phyloP scores from a whole-genome alignment of 1,139 yeast species.

The Blastobotrys buckinghamii region DNA sequence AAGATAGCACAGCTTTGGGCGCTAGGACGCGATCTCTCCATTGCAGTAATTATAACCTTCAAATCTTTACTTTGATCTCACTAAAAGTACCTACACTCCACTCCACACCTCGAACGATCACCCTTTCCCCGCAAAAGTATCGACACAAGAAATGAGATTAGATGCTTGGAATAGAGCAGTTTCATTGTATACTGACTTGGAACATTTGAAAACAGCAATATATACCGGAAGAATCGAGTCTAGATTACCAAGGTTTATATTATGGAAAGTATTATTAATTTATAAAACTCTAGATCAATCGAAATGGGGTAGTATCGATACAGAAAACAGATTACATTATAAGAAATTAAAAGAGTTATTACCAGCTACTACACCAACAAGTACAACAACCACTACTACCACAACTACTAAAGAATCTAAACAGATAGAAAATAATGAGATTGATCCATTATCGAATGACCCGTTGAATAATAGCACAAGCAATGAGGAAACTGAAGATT shows the following conservation, averaged over 20 bases:
- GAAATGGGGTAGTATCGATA: conserved; percentile 19
- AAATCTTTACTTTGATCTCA: too few relatives aligned
- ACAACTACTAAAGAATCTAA: background rate
- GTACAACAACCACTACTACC: too few relatives aligned
- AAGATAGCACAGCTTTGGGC: too few relatives aligned
- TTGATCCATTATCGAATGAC: too few relatives aligned
- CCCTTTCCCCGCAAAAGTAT: too few relatives aligned
- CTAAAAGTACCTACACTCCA: too few relatives aligned
- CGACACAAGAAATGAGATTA: background rate
- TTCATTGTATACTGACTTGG: conserved; percentile 16
- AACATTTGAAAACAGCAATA: conserved; percentile 13
- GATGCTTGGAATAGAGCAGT: conserved; percentile 12
- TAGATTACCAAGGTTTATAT: conserved; percentile 22
- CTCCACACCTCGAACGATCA: too few relatives aligned
- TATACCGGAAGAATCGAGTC: conserved; percentile 16
- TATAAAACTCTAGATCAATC: conserved; percentile 21
- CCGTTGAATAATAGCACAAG: conserved; percentile 1
- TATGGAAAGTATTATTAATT: conserved; percentile 26
- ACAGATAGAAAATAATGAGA: background rate
- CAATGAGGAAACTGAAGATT: conserved; percentile 26
- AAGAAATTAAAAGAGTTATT: background rate
- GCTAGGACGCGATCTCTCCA: too few relatives aligned
- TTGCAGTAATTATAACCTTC: too few relatives aligned
- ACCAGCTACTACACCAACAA: background rate
- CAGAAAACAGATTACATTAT: conserved; percentile 9